Base-by-base conservation (phyloP, 2,329 filamentous ascomycete species). In the Furcasterigmium furcatum region DNA sequence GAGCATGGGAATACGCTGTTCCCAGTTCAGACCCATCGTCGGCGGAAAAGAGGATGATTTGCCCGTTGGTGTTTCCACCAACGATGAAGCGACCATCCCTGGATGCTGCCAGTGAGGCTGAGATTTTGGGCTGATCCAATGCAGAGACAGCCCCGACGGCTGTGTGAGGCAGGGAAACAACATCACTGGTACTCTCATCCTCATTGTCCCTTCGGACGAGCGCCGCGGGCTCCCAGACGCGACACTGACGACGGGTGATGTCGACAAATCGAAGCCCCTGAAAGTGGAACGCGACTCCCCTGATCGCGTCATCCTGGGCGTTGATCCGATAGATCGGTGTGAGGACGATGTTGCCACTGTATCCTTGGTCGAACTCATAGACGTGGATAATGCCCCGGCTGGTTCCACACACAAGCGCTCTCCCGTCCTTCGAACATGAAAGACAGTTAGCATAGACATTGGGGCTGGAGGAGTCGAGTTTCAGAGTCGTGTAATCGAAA, bases 161-260 rank as follows among this genome's bases (percentile, higher is more conserved):
- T 24, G 27, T 41, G 14, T 29, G 24, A 29, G 38, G 22, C 38
- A 41, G n/a, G 9, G 38, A 24, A 29, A 41, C 22, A 29, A 19
- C 24, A 16, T 41, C 50, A 36, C 48, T 55, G 12, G 48, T 49
- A 36, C 52, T 55, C n/a, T 51, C 49, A 14, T 46, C n/a, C 19
- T 58, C 55, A 42, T 49, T 47, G 20, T 45, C 45, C 29, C 54
- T 59, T 30, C 56, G 47, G 4, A 62, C 52, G 5, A 68, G 53
- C 16, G 55, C 58, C 3, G 57, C 46, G 13, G 64, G 64, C 7
- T 62, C 63, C 66, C 66, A 69, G 4, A 68, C 54, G n/a, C 59
- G 53, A 35, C 55, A 62, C 39, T 62, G 59, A 4, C 50, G 52
- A 12, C 53, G 55, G 38, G 56, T 53, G 8, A 67, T 54, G 35